These are phyloP conservation scores for Ormosia emarginata DNA, from an alignment of 306 rosid genomes.

Conservation along the genomic window DNA sequence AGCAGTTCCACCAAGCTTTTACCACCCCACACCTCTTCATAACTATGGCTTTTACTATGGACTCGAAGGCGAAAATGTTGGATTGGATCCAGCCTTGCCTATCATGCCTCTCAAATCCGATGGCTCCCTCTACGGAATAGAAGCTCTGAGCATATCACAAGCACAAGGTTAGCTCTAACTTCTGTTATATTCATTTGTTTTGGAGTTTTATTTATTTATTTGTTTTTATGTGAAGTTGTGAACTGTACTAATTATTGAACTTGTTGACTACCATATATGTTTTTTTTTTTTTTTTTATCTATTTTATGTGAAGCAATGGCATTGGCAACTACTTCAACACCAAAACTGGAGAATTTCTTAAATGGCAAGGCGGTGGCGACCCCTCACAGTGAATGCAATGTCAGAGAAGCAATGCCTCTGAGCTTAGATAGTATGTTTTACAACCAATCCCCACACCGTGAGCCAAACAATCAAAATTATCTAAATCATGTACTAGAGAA, in stretches of 20 bases:
- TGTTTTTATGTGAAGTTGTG: neutral
- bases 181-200: neutral
- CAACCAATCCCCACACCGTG: constrained; percentile 43
- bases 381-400: constrained; percentile 62
- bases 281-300: neutral
- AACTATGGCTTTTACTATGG: constrained; percentile 64
- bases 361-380: constrained; percentile 64
- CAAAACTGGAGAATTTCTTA: constrained; percentile 87
- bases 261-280: neutral
- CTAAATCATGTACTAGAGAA: constrained; percentile 33
- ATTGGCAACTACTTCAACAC: constrained; percentile 40
- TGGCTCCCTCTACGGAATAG: constrained; percentile 74
- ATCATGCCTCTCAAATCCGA: constrained; percentile 82
- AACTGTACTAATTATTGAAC: neutral
- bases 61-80: constrained; percentile 49
- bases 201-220: neutral
- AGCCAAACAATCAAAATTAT: constrained; percentile 33
- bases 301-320: constrained; percentile 47
- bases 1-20: constrained; percentile 39
- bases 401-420: constrained; percentile 58
- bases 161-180: constrained; percentile 57
- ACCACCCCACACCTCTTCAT: constrained; percentile 39
- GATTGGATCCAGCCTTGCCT: constrained; percentile 53
- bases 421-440: constrained; percentile 65
- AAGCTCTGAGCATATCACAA: constrained; percentile 57